Conservation (phyloP, 495 filamentous ascomycete genomes). For the Xylaria flabelliformis region DNA sequence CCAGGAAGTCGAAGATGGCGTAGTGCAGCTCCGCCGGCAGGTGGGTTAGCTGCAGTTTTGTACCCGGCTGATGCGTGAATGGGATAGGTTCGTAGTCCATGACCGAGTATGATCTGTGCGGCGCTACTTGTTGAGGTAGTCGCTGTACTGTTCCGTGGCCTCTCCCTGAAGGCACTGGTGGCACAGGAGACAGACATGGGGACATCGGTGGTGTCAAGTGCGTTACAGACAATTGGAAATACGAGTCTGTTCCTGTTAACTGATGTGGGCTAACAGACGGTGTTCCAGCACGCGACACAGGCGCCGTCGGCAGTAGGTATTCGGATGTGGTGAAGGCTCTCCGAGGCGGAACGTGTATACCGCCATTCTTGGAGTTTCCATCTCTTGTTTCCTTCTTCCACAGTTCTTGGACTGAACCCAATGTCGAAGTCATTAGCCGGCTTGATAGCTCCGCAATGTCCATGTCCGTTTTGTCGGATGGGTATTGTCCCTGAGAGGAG, state of each 20-base stretch:
- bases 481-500: constrained; percentile 17
- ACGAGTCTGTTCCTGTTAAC: constrained; percentile 17
- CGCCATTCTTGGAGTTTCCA: neutral
- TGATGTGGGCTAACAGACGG: constrained; percentile 16
- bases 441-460: constrained; percentile 17
- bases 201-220: constrained; percentile 6
- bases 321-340: constrained; percentile 27
- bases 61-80: constrained; percentile 45
- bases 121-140: neutral
- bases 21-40: constrained; percentile 66
- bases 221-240: constrained; percentile 9
- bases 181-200: neutral
- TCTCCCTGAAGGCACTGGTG: constrained; percentile 2
- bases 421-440: constrained; percentile 9
- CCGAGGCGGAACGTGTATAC: constrained; percentile 24
- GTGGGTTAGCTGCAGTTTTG: constrained; percentile 46
- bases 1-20: constrained; percentile 60
- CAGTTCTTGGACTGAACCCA: constrained; percentile 11
- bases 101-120: constrained; percentile 51
- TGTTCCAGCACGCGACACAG: constrained; percentile 19
- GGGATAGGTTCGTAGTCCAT: constrained; percentile 55
- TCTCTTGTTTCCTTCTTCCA: constrained; percentile 12
- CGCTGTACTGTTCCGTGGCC: neutral
- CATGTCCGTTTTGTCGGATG: constrained; percentile 19
- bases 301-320: constrained; percentile 26